A percentile compares a stretch with the other conserved stretches of the same genome.
These are phyloP conservation scores for Leccinum olivaceoglutinosum DNA, from an alignment of 1,284 basidiomycete genomes.

Conservation along the genomic window DNA sequence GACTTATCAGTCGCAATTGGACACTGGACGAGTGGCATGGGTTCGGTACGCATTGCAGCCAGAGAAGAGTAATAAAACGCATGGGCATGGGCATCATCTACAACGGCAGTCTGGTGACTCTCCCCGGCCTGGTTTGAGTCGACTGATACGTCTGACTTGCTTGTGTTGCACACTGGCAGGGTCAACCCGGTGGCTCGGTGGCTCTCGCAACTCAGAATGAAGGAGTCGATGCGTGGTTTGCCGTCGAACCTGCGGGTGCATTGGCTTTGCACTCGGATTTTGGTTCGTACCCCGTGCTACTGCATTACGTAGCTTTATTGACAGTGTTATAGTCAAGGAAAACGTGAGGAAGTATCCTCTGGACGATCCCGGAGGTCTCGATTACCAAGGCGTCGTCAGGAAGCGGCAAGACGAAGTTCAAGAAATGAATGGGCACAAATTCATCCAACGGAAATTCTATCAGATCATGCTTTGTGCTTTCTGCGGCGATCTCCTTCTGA, in stretches of 20 bases:
- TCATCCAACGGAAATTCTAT: slow-evolving; percentile 96
- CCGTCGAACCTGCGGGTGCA: slow-evolving; percentile 96
- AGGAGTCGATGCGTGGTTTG: slow-evolving; percentile 96
- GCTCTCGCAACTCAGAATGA: slow-evolving; percentile 43
- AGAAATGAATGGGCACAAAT: slow-evolving; percentile 99
- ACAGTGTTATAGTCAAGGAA: slow-evolving; percentile 74
- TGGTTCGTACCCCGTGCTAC: slow-evolving; percentile 47
- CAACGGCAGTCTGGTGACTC: no score
- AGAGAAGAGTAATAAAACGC: no score
- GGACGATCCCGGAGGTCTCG: slow-evolving; percentile 85
- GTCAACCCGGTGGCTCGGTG: slow-evolving; percentile 26
- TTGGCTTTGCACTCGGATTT: slow-evolving; percentile 85
- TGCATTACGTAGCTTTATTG: slow-evolving; percentile 9
- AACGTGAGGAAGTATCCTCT: slow-evolving; percentile 92
- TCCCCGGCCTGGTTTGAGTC: no score
- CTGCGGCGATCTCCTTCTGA: slow-evolving; percentile 96
- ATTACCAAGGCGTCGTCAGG: slow-evolving; percentile 67
- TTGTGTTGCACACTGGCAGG: slow-evolving; percentile 13
- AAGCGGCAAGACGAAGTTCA: slow-evolving; percentile 98
- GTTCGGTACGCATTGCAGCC: no score
- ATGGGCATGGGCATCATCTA: no score
- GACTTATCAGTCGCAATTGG: no score
- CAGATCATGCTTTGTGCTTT: slow-evolving; percentile 98
- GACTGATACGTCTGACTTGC: no score
- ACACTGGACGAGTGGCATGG: no score